Base-by-base conservation (phyloP, 1,284 basidiomycete genomes). In the Cryptococcus wingfieldii region DNA sequence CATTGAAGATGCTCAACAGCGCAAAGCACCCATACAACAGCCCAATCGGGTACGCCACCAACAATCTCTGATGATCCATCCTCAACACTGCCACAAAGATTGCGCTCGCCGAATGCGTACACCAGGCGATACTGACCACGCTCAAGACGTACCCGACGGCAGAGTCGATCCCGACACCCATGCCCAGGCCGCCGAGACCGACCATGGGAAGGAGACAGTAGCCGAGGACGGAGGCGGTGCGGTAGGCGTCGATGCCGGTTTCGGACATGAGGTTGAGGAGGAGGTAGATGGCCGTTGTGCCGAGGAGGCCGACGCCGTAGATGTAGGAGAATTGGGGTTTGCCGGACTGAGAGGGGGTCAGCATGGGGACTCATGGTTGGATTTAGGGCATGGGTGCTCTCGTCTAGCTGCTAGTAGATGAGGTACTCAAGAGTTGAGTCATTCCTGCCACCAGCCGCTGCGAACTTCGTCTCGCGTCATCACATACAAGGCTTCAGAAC, bases 251-350 rank as follows among this genome's bases (percentile, higher is more conserved):
- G 65, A 99, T 98, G 51, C 89, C 90, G 47, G 86, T 85, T 74
- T 93, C 89, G 37, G 90, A 91, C 96, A 99, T 98, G 64, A 98
- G 83, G 74, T 99, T 98, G 67, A 99, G 84, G 54, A 99, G 86
- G 46, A 86, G 84, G 80, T 98, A 98, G 71, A 98, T 88, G 38
- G 92, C 92, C n/a, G 86, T 82, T 4, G 89, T 92, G 51, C 96
- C 96, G 65, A 98, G 84, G 13, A 98, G 83, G 48, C 90, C 95
- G 60, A 99, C 90, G 50, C 96, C 96, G 76, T 99, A 99, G 63
- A 98, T 98, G 77, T 98, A 98, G 31, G 91, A 93, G 77, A 99
- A 99, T 74, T 98, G 96, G 8, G 92, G 90, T 80, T 97, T 98
- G 60, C 96, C 96, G 14, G 92, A 93, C 93, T 98, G 72, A 14